Conservation (phyloP, 495 filamentous ascomycete species). For the Aspergillus affinis region DNA sequence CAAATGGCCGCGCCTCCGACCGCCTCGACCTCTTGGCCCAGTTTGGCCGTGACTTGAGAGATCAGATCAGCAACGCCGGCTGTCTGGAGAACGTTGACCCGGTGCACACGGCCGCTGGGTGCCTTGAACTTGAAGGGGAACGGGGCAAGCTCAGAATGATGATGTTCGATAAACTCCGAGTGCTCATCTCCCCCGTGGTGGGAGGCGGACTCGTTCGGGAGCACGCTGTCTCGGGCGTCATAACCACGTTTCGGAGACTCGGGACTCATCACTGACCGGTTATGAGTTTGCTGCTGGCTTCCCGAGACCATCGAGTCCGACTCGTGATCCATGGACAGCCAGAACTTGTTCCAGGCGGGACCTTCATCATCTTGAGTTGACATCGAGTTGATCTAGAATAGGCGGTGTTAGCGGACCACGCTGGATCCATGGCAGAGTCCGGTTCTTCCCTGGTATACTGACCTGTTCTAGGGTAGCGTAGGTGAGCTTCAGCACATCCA, state of each 20-base stretch:
- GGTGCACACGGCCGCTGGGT: constrained; percentile 90
- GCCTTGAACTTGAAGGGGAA: constrained; percentile 99
- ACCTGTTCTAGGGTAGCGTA: constrained; percentile 98
- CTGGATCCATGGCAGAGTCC: constrained; percentile 4
- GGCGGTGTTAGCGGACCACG: background rate
- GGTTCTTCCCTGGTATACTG: constrained; percentile 25
- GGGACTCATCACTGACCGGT: constrained; percentile 73
- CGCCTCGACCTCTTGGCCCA: constrained; percentile 81
- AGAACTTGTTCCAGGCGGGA: constrained; percentile 99
- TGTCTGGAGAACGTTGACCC: constrained; percentile 78
- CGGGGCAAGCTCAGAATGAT: constrained; percentile 63
- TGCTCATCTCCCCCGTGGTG: constrained; percentile 82
- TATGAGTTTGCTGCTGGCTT: constrained; percentile 66
- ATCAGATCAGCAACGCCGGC: constrained; percentile 83
- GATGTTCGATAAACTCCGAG: constrained; percentile 55
- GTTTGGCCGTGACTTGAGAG: constrained; percentile 73
- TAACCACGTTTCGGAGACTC: constrained; percentile 62
- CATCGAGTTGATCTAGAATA: constrained; percentile 68
- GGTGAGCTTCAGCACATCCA: constrained; percentile 95
- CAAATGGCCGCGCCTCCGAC: constrained; percentile 77
- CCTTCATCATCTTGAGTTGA: constrained; percentile 83
- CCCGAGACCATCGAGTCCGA: constrained; percentile 97
- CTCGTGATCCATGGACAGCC: constrained; percentile 94
- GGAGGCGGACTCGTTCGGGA: constrained; percentile 91
- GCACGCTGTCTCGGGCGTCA: constrained; percentile 76